Percentiles rank a stretch among this genome's conserved stretches.
Conservation (phyloP, 2,329 filamentous ascomycete genomes). For the Diaporthe velutina region DNA sequence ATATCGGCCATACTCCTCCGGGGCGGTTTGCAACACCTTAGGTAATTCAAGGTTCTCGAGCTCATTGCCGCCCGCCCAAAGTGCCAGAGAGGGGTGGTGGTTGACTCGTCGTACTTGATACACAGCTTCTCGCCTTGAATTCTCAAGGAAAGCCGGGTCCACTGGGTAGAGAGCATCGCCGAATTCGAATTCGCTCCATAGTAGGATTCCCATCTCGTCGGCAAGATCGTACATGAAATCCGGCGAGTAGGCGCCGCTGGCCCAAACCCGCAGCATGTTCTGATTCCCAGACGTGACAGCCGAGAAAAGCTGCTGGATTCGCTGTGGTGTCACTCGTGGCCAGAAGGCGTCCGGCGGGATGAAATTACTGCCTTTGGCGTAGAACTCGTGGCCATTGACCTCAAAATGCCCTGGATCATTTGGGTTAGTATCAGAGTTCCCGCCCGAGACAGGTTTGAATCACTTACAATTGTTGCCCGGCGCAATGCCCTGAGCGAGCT, state of each 20-base stretch:
- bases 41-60: constrained; percentile 68
- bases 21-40: constrained; percentile 53
- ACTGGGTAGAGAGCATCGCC: constrained; percentile 72
- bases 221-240: constrained; percentile 75
- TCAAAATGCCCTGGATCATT: constrained; percentile 70
- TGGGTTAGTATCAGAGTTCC: not conserved
- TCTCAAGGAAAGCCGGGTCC: constrained; percentile 65
- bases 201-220: constrained; percentile 70
- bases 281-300: constrained; percentile 70
- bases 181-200: constrained; percentile 76
- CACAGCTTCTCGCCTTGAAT: constrained; percentile 66
- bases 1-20: constrained; percentile 57
- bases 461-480: constrained; percentile 45
- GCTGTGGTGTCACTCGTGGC: constrained; percentile 67
- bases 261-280: constrained; percentile 75
- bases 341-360: constrained; percentile 74
- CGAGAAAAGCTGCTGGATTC: constrained; percentile 66
- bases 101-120: constrained; percentile 73
- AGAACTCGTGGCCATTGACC: constrained; percentile 74
- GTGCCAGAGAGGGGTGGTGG: constrained; percentile 68
- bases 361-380: constrained; percentile 74
- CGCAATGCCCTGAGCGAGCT: constrained; percentile 64
- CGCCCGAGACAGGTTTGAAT: not conserved
- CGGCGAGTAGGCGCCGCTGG: constrained; percentile 69
- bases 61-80: constrained; percentile 71